A percentile compares a stretch with the other conserved stretches of the same genome.
Evolutionary conservation across 306 rosid species (phyloP).

Genomic region (Fragaria ananassa): DNA sequence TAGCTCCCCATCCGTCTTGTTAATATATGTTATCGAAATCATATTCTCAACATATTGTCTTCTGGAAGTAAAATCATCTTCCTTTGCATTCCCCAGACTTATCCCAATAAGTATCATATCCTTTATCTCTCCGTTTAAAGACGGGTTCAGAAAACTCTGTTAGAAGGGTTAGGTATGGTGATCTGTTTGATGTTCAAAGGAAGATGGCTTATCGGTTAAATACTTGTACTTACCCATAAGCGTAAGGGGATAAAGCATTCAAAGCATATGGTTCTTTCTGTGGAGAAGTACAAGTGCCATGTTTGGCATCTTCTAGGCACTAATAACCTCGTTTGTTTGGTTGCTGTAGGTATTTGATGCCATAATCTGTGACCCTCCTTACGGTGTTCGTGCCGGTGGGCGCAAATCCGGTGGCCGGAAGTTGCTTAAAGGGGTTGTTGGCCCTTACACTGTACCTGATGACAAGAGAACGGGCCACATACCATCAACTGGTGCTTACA

Average conservation of each 20-base stretch:
- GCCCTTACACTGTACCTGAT: constrained; percentile 77
- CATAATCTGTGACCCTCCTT: constrained; percentile 97
- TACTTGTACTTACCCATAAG: background rate
- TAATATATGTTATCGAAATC: background rate
- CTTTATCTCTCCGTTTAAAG: background rate
- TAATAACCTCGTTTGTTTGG: constrained; percentile 12
- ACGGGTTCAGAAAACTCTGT: background rate
- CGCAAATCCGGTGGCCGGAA: constrained; percentile 98
- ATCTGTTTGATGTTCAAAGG: background rate
- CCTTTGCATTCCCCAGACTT: background rate
- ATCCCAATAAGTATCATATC: background rate
- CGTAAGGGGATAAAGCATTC: background rate
- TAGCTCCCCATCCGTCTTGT: background rate
- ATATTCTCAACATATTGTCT: background rate
- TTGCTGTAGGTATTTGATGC: constrained; percentile 71
- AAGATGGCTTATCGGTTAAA: background rate
- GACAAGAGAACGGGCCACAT: constrained; percentile 89
- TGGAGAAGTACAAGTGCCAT: background rate
- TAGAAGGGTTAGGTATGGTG: background rate
- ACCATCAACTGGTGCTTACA: constrained; percentile 89
- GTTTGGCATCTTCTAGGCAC: background rate
- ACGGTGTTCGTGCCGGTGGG: constrained; percentile 99
- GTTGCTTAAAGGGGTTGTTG: constrained; percentile 72
- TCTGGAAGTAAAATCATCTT: background rate
- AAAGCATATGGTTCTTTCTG: background rate